Percentiles rank a stretch among this genome's conserved stretches.
Evolutionary conservation across 192 early-diverging fungal species (phyloP).

Genomic region (Neocallimastix lanati): DNA sequence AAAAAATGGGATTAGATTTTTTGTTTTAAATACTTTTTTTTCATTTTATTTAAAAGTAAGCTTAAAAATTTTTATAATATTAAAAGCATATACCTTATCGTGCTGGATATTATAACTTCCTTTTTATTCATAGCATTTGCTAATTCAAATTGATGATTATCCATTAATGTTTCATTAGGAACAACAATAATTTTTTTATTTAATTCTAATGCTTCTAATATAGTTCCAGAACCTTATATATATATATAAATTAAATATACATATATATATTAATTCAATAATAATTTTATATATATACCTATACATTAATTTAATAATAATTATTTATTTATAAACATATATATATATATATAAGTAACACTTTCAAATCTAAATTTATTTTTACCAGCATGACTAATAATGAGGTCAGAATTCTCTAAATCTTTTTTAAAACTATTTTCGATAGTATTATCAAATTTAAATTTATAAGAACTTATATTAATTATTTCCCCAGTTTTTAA

Average conservation of each 20-base stretch:
- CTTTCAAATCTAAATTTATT: too few relatives aligned
- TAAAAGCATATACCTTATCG: conserved; percentile 42
- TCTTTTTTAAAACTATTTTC: not conserved
- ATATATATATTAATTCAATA: too few relatives aligned
- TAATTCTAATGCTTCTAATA: conserved; percentile 24
- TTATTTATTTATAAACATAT: too few relatives aligned
- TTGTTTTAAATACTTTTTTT: too few relatives aligned
- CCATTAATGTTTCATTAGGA: conserved; percentile 56
- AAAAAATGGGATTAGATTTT: too few relatives aligned
- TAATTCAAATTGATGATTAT: conserved; percentile 78
- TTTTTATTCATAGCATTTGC: conserved; percentile 39
- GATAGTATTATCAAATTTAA: not conserved
- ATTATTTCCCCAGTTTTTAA: not conserved
- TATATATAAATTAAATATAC: too few relatives aligned
- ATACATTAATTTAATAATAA: too few relatives aligned
- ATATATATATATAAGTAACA: too few relatives aligned
- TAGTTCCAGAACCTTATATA: not conserved
- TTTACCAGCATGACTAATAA: not conserved
- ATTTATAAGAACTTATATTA: not conserved
- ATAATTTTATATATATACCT: too few relatives aligned
- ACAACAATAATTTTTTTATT: conserved; percentile 47
- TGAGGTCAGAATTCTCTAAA: not conserved
- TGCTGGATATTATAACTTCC: conserved; percentile 21
- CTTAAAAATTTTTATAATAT: too few relatives aligned
- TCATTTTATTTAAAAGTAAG: too few relatives aligned